Evolutionary conservation across 1,139 yeast genomes (phyloP), one percentile per base, ranked within the genome.

Genomic region (Hanseniaspora sp.): DNA sequence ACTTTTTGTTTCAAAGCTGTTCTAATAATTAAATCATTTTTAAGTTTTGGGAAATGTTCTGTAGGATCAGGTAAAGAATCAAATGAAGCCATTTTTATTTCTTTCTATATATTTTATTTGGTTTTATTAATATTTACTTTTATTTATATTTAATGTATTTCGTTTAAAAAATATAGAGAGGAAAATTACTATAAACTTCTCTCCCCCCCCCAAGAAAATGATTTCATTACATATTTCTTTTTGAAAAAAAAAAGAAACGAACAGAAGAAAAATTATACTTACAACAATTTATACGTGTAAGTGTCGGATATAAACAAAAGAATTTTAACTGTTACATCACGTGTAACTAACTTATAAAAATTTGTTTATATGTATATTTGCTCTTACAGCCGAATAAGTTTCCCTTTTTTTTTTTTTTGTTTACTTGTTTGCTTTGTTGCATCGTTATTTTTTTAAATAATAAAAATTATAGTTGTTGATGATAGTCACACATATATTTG

Each of bases 1-100:
- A 92, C 96, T 61, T 73, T 73, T 66, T 90, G 95, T 53, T 83
- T 84, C 61, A 74, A 72, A 28, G 98, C 96, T 4, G 97, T 96
- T 63, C 98, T 75, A 59, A 92, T 74, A 48, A 92, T 83, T 64
- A 90, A 76, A 66, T 92, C 97, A 71, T 92, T 92, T 69, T 88
- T 80, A 66, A 90, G 73, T 28, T 80, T 78, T 23, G 95, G 80
- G 66, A 84, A 85, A 56, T 58, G 61, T 15, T 18, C 47, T 5
- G 53, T 52, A 33, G 57, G 48, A 38, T 49, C 56, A 7, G 45
- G 42, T 4, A 46, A 41, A 35, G 40, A 15, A n/a, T 46, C 35
- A 37, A 46, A 23, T 4, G 48, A 15, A 6, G 46, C 42, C 55
- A 52, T 52, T 38, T 38, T 44, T 15, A 3, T 31, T 34, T 13